Evolutionary conservation across 2,329 filamentous ascomycete genomes (phyloP).

Genomic region (Sphaerostilbella broomeana): DNA sequence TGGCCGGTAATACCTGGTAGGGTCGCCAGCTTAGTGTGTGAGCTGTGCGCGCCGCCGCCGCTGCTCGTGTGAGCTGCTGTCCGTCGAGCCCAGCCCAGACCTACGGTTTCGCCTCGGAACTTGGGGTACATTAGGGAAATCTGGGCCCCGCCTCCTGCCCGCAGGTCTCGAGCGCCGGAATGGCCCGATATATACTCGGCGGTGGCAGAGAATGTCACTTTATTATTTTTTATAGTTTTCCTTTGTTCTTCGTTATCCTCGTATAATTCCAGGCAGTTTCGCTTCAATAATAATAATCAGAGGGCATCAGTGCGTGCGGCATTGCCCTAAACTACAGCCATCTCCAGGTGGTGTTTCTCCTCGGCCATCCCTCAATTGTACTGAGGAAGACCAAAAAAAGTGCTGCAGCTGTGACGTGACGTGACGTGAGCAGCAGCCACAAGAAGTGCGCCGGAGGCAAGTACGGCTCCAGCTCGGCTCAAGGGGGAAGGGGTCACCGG

Average conservation of each 20-base stretch:
- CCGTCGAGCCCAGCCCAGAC: not conserved
- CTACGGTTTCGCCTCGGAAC: conserved; percentile 10
- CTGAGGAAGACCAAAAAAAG: too few relatives aligned
- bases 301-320: too few relatives aligned
- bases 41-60: too few relatives aligned
- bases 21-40: too few relatives aligned
- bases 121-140: not conserved
- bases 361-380: too few relatives aligned
- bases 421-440: conserved; percentile 3
- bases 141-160: conserved; percentile 1
- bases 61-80: conserved; percentile 6
- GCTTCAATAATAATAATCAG: too few relatives aligned
- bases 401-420: conserved; percentile 7
- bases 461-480: conserved; percentile 16
- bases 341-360: too few relatives aligned
- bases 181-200: conserved; percentile 10
- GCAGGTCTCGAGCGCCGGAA: conserved; percentile 10
- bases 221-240: too few relatives aligned
- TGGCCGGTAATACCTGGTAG: too few relatives aligned
- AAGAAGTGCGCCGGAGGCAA: conserved; percentile 7
- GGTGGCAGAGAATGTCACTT: conserved; percentile 1
- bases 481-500: conserved; percentile 10
- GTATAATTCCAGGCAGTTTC: too few relatives aligned
- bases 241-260: too few relatives aligned
- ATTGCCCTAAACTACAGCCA: too few relatives aligned